Evolutionary conservation across 257 asterid species (phyloP), one percentile per base, ranked within the genome.

Genomic region (Solanum etuberosum): DNA sequence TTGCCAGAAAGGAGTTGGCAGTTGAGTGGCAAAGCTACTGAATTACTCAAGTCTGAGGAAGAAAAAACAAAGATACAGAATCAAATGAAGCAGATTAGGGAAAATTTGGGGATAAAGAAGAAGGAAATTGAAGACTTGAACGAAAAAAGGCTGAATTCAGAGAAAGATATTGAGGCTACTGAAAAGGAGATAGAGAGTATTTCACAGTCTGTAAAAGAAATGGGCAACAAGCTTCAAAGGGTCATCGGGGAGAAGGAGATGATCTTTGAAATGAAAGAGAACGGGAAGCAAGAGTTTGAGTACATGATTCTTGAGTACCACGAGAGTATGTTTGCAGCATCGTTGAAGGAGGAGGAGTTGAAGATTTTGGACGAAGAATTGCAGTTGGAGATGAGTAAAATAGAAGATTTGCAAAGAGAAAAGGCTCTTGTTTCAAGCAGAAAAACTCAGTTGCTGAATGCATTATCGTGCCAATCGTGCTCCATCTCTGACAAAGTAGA

Each of bases 1-100:
- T 38, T 89, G 80, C 20, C 90, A 37, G 90, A 88, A n/a, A 90
- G 85, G 89, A 93, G 77, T 5, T 94, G 95, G 98, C 94, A 92
- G 48, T 78, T 88, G 87, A 90, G 92, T 23, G 91, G 96, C 65
- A 97, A 94, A 92, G 99, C 99, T 23, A 91, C 98, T 2, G 99
- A 89, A 15, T 86, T 97, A 86, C 93, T 97, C 83, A 92, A 91
- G 87, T 91, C 93, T 1, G 98, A 94, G 91, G 99, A 97, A 89
- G 93, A 92, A 91, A 95, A 92, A 88, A 93, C 93, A 12, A 96
- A 92, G 92, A 90, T 94, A 4, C 98, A 93, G 78, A 90, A 85
- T 83, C 92, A 93, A 88, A 89, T 95, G 37, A 96, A 92, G 90
- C 92, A 90, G 90, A 86, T 77, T 20, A 90, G 61, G 59, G 96